Percentiles rank a stretch among this genome's conserved stretches.
Evolutionary conservation across 805 yeast species (phyloP).

Genomic region (Cyberlindnera mrakii): DNA sequence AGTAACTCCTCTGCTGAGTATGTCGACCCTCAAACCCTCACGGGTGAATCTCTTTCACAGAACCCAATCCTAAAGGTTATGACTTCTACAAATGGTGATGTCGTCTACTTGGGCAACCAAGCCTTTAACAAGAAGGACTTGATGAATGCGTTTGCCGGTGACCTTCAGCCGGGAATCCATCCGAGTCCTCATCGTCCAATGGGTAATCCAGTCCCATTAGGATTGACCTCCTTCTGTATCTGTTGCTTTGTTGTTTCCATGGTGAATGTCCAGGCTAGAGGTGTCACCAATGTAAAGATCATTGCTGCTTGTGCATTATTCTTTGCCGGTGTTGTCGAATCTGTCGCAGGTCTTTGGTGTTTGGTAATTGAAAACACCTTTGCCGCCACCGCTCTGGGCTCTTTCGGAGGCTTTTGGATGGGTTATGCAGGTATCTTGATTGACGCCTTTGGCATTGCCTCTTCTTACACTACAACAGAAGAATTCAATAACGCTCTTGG

Average conservation of each 20-base stretch:
- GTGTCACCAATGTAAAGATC: constrained; percentile 52
- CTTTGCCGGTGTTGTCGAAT: constrained; percentile 69
- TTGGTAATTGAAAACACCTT: constrained; percentile 71
- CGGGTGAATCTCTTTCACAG: constrained; percentile 5
- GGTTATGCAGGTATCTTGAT: constrained; percentile 60
- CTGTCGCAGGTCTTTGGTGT: constrained; percentile 72
- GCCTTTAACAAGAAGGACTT: constrained; percentile 49
- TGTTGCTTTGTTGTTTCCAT: constrained; percentile 53
- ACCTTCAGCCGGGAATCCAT: constrained; percentile 38
- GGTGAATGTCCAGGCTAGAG: constrained; percentile 61
- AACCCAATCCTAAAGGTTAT: constrained; percentile 14
- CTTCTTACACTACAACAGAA: constrained; percentile 39
- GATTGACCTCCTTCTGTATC: constrained; percentile 61
- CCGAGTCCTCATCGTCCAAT: constrained; percentile 42
- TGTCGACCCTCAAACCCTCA: constrained; percentile 4
- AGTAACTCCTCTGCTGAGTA: constrained; percentile 16
- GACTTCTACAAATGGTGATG: constrained; percentile 29
- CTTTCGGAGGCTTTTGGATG: constrained; percentile 73
- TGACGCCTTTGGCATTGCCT: constrained; percentile 50
- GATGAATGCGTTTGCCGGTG: constrained; percentile 59
- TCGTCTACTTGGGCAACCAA: constrained; percentile 33
- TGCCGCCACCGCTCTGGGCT: constrained; percentile 51
- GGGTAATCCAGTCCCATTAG: constrained; percentile 76
- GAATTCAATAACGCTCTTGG: constrained; percentile 50
- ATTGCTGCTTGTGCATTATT: constrained; percentile 63